Evolutionary conservation across 331 rosid genomes (phyloP).

Genomic region (Quercus tomentella): DNA sequence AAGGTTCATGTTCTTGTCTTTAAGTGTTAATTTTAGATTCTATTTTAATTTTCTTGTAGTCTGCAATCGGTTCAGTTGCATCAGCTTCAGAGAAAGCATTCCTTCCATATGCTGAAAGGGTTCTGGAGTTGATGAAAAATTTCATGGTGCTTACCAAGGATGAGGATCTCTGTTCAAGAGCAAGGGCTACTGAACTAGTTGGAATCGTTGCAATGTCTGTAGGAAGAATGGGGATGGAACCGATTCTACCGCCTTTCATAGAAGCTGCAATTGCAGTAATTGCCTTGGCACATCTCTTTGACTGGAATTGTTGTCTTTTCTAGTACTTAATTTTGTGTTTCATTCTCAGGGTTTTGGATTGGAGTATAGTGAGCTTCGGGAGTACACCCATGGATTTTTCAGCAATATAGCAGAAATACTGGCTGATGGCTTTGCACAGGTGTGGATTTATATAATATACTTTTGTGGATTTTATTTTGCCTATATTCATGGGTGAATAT

Average conservation of each 20-base stretch:
- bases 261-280: conserved; percentile 95
- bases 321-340: conserved; percentile 13
- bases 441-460: conserved; percentile 20
- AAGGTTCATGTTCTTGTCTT: conserved; percentile 3
- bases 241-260: conserved; percentile 79
- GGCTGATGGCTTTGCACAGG: conserved; percentile 84
- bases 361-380: conserved; percentile 93
- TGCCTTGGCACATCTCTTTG: conserved; percentile 23
- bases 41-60: conserved; percentile 47
- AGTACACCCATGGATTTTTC: conserved; percentile 98
- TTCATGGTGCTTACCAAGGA: conserved; percentile 91
- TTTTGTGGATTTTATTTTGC: conserved; percentile 21
- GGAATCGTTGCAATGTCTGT: conserved; percentile 98
- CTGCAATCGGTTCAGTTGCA: conserved; percentile 98
- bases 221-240: conserved; percentile 87
- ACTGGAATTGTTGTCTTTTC: conserved; percentile 16
- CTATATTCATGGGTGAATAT: conserved; percentile 24
- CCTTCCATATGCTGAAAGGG: conserved; percentile 91
- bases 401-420: conserved; percentile 93
- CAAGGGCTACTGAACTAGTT: conserved; percentile 98
- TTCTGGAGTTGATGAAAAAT: conserved; percentile 88
- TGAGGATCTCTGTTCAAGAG: conserved; percentile 91
- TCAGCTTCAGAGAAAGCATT: conserved; percentile 96
- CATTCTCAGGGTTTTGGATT: conserved; percentile 79
- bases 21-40: conserved; percentile 13